Conservation (phyloP, 345 rosid genomes). For the Passiflora organensis region DNA sequence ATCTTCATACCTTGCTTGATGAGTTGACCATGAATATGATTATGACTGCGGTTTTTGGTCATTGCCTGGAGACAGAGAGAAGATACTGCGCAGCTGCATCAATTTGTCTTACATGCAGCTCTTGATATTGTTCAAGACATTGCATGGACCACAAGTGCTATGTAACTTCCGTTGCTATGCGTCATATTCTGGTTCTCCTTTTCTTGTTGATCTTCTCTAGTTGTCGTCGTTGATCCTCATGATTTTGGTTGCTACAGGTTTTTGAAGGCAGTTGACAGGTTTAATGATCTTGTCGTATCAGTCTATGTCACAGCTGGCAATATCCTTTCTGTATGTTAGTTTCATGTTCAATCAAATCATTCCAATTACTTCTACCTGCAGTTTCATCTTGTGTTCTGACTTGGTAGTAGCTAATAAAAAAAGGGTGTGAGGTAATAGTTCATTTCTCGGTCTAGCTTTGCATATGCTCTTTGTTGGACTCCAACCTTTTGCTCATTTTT, state of each 20-base stretch:
- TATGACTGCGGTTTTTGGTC: not conserved
- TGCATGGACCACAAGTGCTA: slow-evolving; percentile 97
- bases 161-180: slow-evolving; percentile 37
- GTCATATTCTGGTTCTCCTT: not conserved
- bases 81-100: slow-evolving; percentile 96
- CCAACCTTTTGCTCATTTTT: too few relatives aligned
- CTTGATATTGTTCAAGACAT: slow-evolving; percentile 92
- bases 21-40: not conserved
- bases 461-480: too few relatives aligned
- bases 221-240: too few relatives aligned
- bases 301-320: slow-evolving; percentile 95
- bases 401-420: not conserved
- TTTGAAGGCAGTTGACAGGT: slow-evolving; percentile 84
- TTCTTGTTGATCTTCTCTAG: not conserved
- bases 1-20: not conserved
- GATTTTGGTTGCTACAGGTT: slow-evolving; percentile 43
- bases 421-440: too few relatives aligned
- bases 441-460: too few relatives aligned
- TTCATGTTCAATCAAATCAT: not conserved
- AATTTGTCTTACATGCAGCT: slow-evolving; percentile 89
- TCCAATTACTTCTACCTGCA: not conserved
- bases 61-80: slow-evolving; percentile 61
- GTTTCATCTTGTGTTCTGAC: not conserved
- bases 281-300: slow-evolving; percentile 88
- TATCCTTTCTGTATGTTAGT: slow-evolving; percentile 58